Evolutionary conservation across 192 early-diverging fungal genomes (phyloP).

Genomic region (Mortierella antarctica): DNA sequence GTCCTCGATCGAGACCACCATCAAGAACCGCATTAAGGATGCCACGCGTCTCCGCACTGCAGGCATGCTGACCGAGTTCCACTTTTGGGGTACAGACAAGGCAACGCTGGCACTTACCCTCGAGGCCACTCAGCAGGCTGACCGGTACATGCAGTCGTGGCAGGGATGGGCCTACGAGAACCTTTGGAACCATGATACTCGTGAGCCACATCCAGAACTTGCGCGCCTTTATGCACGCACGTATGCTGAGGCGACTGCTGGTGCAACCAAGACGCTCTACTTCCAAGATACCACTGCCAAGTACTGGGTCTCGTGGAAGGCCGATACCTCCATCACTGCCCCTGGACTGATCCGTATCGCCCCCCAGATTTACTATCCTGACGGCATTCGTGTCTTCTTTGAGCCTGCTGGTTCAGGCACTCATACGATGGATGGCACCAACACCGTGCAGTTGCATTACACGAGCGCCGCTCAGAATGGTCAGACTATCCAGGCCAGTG

Average conservation of each 20-base stretch:
- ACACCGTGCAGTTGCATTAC: slow-evolving; percentile 32
- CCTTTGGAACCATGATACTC: slow-evolving; percentile 29
- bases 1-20: slow-evolving; percentile 39
- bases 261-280: slow-evolving; percentile 42
- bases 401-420: slow-evolving; percentile 37
- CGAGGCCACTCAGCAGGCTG: slow-evolving; percentile 54
- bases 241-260: slow-evolving; percentile 55
- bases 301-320: slow-evolving; percentile 50
- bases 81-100: slow-evolving; percentile 55
- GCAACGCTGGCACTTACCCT: slow-evolving; percentile 49
- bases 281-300: slow-evolving; percentile 50
- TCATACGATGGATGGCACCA: slow-evolving; percentile 33
- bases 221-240: slow-evolving; percentile 47
- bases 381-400: slow-evolving; percentile 53
- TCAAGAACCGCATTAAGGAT: slow-evolving; percentile 57
- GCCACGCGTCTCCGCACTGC: slow-evolving; percentile 57
- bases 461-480: slow-evolving; percentile 20
- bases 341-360: slow-evolving; percentile 51
- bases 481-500: slow-evolving; percentile 44
- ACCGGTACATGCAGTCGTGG: slow-evolving; percentile 63
- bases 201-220: slow-evolving; percentile 32
- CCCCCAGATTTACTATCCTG: slow-evolving; percentile 44
- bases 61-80: slow-evolving; percentile 65
- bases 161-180: slow-evolving; percentile 69
- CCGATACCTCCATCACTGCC: slow-evolving; percentile 36